Evolutionary conservation across 345 rosid genomes (phyloP), one percentile per base, ranked within the genome.

Genomic region (Gossypium arboreum): DNA sequence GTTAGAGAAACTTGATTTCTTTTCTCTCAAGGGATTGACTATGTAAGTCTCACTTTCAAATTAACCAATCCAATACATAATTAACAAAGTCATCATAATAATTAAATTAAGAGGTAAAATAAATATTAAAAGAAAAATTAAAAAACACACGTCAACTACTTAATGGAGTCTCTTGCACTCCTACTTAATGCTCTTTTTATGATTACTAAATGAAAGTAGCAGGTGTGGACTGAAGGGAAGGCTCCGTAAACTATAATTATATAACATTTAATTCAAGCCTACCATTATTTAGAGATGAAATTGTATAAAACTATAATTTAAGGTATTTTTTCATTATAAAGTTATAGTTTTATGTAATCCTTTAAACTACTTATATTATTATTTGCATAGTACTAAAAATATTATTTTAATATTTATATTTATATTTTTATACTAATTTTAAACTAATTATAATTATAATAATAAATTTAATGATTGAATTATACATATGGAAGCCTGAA

Each of bases 11-110:
- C 9, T 24, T 48, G 72, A 25, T 68, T 48, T 50, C 72, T 50
- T 68, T 68, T 68, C 72, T 25, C 43, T 15, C 56, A 48, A 48
- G 57, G 43, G 39, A 68, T 25, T 25, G 57, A 68, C 55, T 45
- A 25, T 66, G 54, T 34, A 34, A 34, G 41, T 45, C n/a, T 20
- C 34, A 12, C 43, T 43, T 48, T 68, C 20, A 24, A 47, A 7
- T 13, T 68, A 68, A 68, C 72, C 58, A 68, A 25, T 25, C 72
- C 72, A 48, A 68, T 15, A 18, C 43, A 68, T 57, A n/a, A 55
- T 9, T 24, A 48, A 50, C 72, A 68, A 48, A 68, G 41, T 68
- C 72, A 15, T 68, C 59, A 0, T n/a, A 18, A 55, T 55, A 4
- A 51, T 8, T 20, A 3, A 22, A 18, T 65, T 65, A n/a, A 67